Conservation (phyloP, 805 yeast species). For the Starmera amethionina region DNA sequence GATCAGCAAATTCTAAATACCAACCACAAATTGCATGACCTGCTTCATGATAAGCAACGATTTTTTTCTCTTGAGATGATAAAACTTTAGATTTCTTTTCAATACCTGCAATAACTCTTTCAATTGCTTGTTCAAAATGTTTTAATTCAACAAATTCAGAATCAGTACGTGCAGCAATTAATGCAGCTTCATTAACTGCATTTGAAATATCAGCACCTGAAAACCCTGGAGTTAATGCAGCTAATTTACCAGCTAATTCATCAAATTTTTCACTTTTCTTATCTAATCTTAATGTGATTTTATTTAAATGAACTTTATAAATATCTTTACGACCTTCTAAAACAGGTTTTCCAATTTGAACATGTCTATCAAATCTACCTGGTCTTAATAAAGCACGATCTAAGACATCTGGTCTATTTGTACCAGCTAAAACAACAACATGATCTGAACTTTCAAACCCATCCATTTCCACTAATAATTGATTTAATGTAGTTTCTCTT, state of each 20-base stretch:
- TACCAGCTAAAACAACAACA: slow-evolving; percentile 95
- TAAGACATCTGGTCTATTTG: slow-evolving; percentile 88
- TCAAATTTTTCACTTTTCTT: slow-evolving; percentile 33
- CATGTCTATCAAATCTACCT: slow-evolving; percentile 94
- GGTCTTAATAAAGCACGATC: slow-evolving; percentile 94
- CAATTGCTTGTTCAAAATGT: slow-evolving; percentile 94
- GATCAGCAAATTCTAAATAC: slow-evolving; percentile 87
- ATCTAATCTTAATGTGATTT: slow-evolving; percentile 49
- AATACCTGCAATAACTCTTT: slow-evolving; percentile 92
- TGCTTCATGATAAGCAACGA: slow-evolving; percentile 97
- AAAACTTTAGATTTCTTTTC: slow-evolving; percentile 83
- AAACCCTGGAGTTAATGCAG: slow-evolving; percentile 96
- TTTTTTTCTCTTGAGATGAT: slow-evolving; percentile 75
- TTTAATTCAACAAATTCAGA: slow-evolving; percentile 57
- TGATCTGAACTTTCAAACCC: slow-evolving; percentile 89
- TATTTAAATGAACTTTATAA: slow-evolving; percentile 74
- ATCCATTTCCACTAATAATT: slow-evolving; percentile 96
- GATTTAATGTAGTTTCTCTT: slow-evolving; percentile 93
- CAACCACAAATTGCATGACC: slow-evolving; percentile 99
- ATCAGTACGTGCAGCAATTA: slow-evolving; percentile 86
- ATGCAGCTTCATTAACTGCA: slow-evolving; percentile 94
- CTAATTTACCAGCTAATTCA: slow-evolving; percentile 71
- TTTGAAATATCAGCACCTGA: slow-evolving; percentile 98
- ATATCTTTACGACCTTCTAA: slow-evolving; percentile 92
- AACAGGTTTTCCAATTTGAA: slow-evolving; percentile 87